These are phyloP conservation scores for Microascus cirrosus DNA, from an alignment of 2,329 filamentous ascomycete genomes.

Conservation along the genomic window DNA sequence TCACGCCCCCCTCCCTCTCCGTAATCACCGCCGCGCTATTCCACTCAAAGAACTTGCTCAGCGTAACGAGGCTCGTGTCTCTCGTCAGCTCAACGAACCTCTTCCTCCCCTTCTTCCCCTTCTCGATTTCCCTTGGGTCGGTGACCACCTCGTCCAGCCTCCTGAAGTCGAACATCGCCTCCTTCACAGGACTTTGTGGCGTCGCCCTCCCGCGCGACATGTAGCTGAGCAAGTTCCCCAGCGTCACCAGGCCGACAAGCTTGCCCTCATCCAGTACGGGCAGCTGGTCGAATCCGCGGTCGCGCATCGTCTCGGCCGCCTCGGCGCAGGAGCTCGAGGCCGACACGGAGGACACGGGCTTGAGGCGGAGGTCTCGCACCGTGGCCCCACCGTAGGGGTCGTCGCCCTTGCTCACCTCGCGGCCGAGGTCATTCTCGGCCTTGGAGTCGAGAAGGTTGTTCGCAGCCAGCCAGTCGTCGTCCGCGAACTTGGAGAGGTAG, in stretches of 20 bases:
- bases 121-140: conserved; percentile 59
- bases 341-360: conserved; percentile 81
- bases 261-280: conserved; percentile 67
- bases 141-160: conserved; percentile 81
- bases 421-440: conserved; percentile 27
- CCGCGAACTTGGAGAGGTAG: conserved; percentile 96
- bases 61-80: conserved; percentile 70
- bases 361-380: conserved; percentile 73
- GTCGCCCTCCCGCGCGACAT: conserved; percentile 75
- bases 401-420: conserved; percentile 26
- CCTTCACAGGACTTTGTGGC: conserved; percentile 60
- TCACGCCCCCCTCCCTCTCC: conserved; percentile 47
- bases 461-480: conserved; percentile 97
- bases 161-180: conserved; percentile 95
- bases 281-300: conserved; percentile 95
- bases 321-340: conserved; percentile 64
- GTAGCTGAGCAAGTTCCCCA: conserved; percentile 88
- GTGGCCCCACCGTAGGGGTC: conserved; percentile 72
- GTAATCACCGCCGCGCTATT: conserved; percentile 94
- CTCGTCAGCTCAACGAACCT: conserved; percentile 91
- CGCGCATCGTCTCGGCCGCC: conserved; percentile 95
- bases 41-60: conserved; percentile 96
- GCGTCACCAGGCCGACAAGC: conserved; percentile 84
- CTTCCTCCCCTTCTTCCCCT: conserved; percentile 40
- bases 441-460: conserved; percentile 69